Evolutionary conservation across 2,329 filamentous ascomycete genomes (phyloP).

Genomic region (Coniochaeta ligniaria): DNA sequence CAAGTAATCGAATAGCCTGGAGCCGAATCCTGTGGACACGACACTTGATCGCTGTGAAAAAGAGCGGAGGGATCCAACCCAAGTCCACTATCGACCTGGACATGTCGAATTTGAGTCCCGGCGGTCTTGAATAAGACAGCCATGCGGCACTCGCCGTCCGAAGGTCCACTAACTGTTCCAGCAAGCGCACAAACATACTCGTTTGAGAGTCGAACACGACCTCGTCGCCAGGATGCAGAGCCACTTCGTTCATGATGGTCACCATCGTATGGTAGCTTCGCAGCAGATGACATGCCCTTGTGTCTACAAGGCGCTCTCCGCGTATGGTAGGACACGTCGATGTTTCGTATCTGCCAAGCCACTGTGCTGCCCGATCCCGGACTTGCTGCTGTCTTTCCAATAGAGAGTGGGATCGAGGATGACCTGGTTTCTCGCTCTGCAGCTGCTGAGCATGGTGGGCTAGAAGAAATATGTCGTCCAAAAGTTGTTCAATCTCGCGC

Average conservation of each 20-base stretch:
- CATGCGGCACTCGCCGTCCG: not conserved
- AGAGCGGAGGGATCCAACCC: slow-evolving; percentile 29
- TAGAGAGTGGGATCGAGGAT: not conserved
- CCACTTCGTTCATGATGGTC: slow-evolving; percentile 31
- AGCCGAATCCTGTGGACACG: slow-evolving; percentile 27
- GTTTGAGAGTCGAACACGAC: slow-evolving; percentile 27
- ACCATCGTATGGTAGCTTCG: slow-evolving; percentile 32
- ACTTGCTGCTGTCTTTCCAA: not conserved
- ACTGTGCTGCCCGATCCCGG: not conserved
- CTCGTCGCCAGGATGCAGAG: slow-evolving; percentile 22
- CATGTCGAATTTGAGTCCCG: slow-evolving; percentile 5
- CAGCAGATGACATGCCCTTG: slow-evolving; percentile 11
- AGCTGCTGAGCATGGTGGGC: not conserved
- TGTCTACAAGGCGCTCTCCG: not conserved
- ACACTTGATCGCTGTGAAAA: slow-evolving; percentile 29
- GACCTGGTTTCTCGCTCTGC: not conserved
- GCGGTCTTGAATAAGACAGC: not conserved
- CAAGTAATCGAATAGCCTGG: slow-evolving; percentile 24
- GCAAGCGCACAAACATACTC: slow-evolving; percentile 17
- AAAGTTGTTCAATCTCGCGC: not conserved
- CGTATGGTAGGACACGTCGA: not conserved
- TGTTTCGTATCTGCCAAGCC: not conserved
- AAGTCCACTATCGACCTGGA: slow-evolving; percentile 32
- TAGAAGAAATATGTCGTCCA: not conserved
- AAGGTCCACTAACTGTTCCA: not conserved